Base-by-base conservation (phyloP, 306 rosid genomes). In the Neltuma alba region DNA sequence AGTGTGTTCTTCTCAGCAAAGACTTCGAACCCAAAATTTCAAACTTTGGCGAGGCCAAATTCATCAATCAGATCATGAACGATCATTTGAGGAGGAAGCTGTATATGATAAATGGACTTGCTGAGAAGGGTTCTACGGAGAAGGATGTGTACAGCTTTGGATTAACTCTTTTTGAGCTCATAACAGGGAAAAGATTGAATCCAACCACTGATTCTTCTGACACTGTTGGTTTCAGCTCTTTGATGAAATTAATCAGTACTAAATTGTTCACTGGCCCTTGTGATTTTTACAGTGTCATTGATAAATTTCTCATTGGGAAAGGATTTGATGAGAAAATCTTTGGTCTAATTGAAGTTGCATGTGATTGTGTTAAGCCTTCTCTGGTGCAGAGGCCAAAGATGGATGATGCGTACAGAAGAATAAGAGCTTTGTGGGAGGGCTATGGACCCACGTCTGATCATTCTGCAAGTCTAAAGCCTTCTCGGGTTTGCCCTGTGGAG, bases 61-160 rank as follows among this genome's bases (percentile, higher is more conserved):
- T 80, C n/a, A 4, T 70, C 27, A 16, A 73, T 55, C 79, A 27
- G 1, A 54, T 7, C 18, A 14, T 58, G 38, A 68, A 52, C 18
- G 60, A 73, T 61, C 60, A 54, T 34, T 74, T 44, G 6, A 70
- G 82, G 60, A 38, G 50, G 70, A 77, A 41, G 11, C 6, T 76
- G 63, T 21, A 61, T 31, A 9, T 71, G 41, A 50, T 76, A 33
- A 79, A 68, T 76, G 77, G 28, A 34, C 6, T 33, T 44, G 73
- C 73, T 16, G n/a, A 20, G 76, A 44, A 76, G 40, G 72, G 55
- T 45, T 16, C 40, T 47, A 40, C 21, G 9, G 81, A 83, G 74
- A 81, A 25, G 64, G 89, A 86, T 86, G 83, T 86, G 1, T 70
- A 83, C 62, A 31, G 57, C 65, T 86, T 86, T 78, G 87, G 89